A percentile compares a stretch with the other conserved stretches of the same genome.
Evolutionary conservation across 2,329 filamentous ascomycete species (phyloP).

Genomic region (Sclerotinia glacialis): DNA sequence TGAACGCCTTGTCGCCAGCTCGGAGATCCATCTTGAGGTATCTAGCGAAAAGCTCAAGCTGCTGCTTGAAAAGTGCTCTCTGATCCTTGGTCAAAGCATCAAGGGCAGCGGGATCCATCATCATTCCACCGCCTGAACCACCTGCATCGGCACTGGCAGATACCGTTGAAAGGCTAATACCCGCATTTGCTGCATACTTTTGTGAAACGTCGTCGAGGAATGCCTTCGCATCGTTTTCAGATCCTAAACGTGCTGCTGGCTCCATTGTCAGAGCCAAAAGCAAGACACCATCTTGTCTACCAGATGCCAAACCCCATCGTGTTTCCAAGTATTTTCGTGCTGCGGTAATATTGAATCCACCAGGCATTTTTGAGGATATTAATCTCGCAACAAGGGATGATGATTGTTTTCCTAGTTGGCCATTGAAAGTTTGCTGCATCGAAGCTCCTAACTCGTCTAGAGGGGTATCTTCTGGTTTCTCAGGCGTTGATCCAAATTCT

Average conservation of each 20-base stretch:
- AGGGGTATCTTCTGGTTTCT: constrained; percentile 97
- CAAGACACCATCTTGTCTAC: constrained; percentile 87
- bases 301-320: constrained; percentile 82
- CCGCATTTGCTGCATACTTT: constrained; percentile 82
- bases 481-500: constrained; percentile 95
- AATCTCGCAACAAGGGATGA: constrained; percentile 88
- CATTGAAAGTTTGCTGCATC: constrained; percentile 99
- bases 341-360: constrained; percentile 97
- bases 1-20: constrained; percentile 90
- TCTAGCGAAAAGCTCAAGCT: constrained; percentile 88
- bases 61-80: constrained; percentile 93
- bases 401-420: constrained; percentile 95
- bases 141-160: constrained; percentile 70
- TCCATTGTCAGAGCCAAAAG: constrained; percentile 90
- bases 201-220: constrained; percentile 86
- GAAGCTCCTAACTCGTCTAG: constrained; percentile 91
- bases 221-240: constrained; percentile 85
- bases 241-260: constrained; percentile 80
- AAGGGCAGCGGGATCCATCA: constrained; percentile 98
- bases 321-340: constrained; percentile 94
- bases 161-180: constrained; percentile 77
- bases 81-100: constrained; percentile 98
- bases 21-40: constrained; percentile 97
- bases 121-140: constrained; percentile 79
- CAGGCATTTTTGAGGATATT: constrained; percentile 99